Evolutionary conservation across 2,329 filamentous ascomycete genomes (phyloP), one percentile per base, ranked within the genome.

Genomic region (Allantophomopsis cytisporea): DNA sequence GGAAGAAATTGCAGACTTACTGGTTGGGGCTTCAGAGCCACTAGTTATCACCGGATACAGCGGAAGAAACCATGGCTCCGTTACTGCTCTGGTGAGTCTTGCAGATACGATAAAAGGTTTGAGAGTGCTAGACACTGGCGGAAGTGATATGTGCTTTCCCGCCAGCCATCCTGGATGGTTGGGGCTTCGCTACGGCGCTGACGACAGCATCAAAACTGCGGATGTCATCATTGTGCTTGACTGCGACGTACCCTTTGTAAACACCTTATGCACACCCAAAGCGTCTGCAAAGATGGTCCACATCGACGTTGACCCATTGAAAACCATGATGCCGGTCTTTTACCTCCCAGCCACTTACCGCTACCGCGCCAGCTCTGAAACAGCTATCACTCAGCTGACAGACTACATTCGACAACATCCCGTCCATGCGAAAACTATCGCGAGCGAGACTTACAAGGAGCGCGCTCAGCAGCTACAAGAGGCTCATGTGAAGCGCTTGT

Each of bases 191-290:
- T 93, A 79, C 50, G 85, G 85, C 2, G 68, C 72, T 3, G 82
- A 94, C 38, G 75, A 83, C 2, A 66, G 69, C 33, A 83, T 94
- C 54, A 71, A 68, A 36, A 75, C 75, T 0, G 85, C 88, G 1
- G 89, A 94, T 55, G 73, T 86, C 8, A 93, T 95, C 43, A 48
- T 95, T 1, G 80, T 94, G 2, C 54, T 94, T 18, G 83, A 95
- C 58, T 93, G 86, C 47, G 55, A 95, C 53, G 86, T 94, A 0
- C 88, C 88, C 0, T 95, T 86, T 86, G 87, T 95, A 40, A 78
- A 80, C n/a, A 91, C 85, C 0, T 75, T 76, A 13, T 76, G 72
- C 57, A 65, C 64, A 46, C 76, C 76, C 0, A 57, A 57, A 2
- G 56, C 61, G 2, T 63, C 68, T 13, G 69, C 70, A 14, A 65